These are phyloP conservation scores for Rhizopogon vesiculosus DNA, from an alignment of 768 basidiomycete genomes.

Conservation along the genomic window DNA sequence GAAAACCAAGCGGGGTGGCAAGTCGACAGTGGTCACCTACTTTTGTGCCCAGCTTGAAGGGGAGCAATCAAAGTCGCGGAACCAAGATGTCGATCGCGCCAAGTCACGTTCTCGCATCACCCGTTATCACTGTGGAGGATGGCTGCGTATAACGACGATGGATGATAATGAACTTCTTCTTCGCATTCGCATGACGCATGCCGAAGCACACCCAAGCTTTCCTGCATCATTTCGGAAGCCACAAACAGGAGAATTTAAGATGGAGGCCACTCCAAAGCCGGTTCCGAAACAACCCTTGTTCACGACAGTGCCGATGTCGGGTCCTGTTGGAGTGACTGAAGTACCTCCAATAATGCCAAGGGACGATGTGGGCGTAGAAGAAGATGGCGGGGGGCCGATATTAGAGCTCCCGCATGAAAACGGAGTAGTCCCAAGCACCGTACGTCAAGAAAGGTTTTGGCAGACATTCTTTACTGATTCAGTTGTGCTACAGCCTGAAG, in stretches of 20 bases:
- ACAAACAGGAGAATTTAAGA: constrained; percentile 28
- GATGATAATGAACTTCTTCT: constrained; percentile 30
- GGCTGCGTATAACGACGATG: constrained; percentile 32
- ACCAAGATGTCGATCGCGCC: constrained; percentile 24
- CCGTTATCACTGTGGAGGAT: constrained; percentile 29
- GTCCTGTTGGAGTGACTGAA: not conserved
- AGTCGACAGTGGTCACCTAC: constrained; percentile 31
- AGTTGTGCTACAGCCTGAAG: constrained; percentile 14
- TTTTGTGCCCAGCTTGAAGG: constrained; percentile 31
- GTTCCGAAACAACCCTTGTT: constrained; percentile 16
- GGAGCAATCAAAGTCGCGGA: constrained; percentile 29
- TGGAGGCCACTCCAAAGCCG: constrained; percentile 25
- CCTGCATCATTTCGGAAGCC: constrained; percentile 28
- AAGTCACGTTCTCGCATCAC: constrained; percentile 31
- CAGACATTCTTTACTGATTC: not conserved
- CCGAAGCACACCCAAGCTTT: constrained; percentile 28
- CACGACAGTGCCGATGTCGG: constrained; percentile 11
- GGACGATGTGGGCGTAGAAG: not conserved
- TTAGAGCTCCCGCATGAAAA: not conserved
- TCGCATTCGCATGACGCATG: constrained; percentile 31
- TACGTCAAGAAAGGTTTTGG: not conserved
- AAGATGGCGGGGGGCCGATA: not conserved
- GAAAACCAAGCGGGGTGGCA: constrained; percentile 30
- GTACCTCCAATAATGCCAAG: not conserved
- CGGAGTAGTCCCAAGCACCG: not conserved